These are phyloP conservation scores for Sclerospora graminicola DNA, from an alignment of 352 stramenopile species.

Conservation along the genomic window DNA sequence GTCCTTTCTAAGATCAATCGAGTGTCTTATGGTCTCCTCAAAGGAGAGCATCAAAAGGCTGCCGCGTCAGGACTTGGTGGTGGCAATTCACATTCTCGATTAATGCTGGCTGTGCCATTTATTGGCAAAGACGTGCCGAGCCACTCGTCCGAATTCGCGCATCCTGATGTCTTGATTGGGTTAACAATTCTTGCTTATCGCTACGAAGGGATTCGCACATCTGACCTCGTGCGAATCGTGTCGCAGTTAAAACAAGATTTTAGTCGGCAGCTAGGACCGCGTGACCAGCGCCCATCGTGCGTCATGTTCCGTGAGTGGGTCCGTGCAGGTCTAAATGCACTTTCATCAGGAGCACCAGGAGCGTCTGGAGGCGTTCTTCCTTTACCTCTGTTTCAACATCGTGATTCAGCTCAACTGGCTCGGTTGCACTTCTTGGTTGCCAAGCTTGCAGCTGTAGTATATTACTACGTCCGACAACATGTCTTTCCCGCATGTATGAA, in stretches of 20 bases:
- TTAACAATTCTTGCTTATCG: slow-evolving; percentile 87
- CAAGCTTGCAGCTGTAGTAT: slow-evolving; percentile 90
- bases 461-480: slow-evolving; percentile 97
- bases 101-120: slow-evolving; percentile 97
- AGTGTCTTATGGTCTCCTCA: slow-evolving; percentile 96
- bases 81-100: slow-evolving; percentile 92
- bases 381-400: slow-evolving; percentile 95
- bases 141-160: slow-evolving; percentile 97
- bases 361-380: slow-evolving; percentile 68
- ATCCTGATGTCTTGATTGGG: slow-evolving; percentile 94
- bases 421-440: slow-evolving; percentile 91
- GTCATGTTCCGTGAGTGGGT: slow-evolving; percentile 79
- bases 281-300: slow-evolving; percentile 65
- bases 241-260: slow-evolving; percentile 85
- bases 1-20: slow-evolving; percentile 98
- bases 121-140: slow-evolving; percentile 99
- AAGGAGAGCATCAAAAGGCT: slow-evolving; percentile 48
- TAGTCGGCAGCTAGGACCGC: slow-evolving; percentile 71
- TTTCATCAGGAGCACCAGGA: slow-evolving; percentile 19
- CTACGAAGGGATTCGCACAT: slow-evolving; percentile 83
- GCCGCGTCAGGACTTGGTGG: slow-evolving; percentile 35
- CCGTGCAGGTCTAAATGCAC: slow-evolving; percentile 25
- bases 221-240: slow-evolving; percentile 79
- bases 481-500: slow-evolving; percentile 99
- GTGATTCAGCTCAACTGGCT: slow-evolving; percentile 93